Percentiles rank a stretch among this genome's conserved stretches.
Conservation (phyloP, 2,329 filamentous ascomycete species). For the Elsinoe ampelina region DNA sequence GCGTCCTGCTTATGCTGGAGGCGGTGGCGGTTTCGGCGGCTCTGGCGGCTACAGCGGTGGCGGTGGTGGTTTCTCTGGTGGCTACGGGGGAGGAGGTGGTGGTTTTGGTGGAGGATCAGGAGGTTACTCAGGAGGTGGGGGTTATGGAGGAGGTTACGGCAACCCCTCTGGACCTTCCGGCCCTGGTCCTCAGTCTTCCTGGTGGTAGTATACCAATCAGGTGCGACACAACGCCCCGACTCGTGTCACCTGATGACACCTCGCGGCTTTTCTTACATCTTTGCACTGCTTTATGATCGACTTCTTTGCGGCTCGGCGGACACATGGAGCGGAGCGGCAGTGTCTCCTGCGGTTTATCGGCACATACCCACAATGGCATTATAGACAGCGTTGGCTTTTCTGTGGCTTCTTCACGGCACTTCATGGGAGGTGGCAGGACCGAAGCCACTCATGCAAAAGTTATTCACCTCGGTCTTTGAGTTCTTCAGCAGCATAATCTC, state of each 20-base stretch:
- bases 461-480: conserved; percentile 11
- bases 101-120: conserved; percentile 34
- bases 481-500: conserved; percentile 14
- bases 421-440: conserved; percentile 9
- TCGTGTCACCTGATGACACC: background rate
- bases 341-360: conserved; percentile 29
- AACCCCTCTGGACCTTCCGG: conserved; percentile 56
- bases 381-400: conserved; percentile 42
- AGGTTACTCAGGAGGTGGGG: conserved; percentile 24
- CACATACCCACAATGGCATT: conserved; percentile 41
- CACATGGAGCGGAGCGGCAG: conserved; percentile 18
- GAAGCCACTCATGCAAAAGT: conserved; percentile 11
- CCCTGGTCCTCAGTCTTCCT: conserved; percentile 47
- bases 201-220: conserved; percentile 46
- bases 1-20: conserved; percentile 53
- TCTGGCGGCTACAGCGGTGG: conserved; percentile 33
- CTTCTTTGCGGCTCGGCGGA: conserved; percentile 13
- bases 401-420: conserved; percentile 11
- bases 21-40: conserved; percentile 40
- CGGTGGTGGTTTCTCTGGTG: conserved; percentile 31
- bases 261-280: conserved; percentile 13
- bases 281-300: conserved; percentile 17
- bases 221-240: background rate
- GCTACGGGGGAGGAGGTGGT: conserved; percentile 31
- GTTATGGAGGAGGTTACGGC: conserved; percentile 52